Percentiles rank a stretch among this genome's conserved stretches.
These are phyloP conservation scores for Sporothrix pallida DNA, from an alignment of 2,329 filamentous ascomycete species.

Conservation along the genomic window DNA sequence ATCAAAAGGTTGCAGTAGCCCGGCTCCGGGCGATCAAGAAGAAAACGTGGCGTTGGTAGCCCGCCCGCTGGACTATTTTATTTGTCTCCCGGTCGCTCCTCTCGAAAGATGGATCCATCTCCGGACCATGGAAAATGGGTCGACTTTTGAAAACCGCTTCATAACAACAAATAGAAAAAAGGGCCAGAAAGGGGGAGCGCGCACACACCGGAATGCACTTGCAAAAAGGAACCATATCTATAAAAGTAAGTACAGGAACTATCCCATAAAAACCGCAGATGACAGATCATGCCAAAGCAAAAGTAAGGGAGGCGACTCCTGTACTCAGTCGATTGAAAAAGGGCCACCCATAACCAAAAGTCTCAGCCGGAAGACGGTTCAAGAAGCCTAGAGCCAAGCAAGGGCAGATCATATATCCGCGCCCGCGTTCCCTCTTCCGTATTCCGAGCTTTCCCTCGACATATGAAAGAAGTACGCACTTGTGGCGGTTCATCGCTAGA, in stretches of 20 bases:
- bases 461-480: background rate
- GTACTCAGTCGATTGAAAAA: background rate
- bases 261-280: background rate
- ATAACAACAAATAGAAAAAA: background rate
- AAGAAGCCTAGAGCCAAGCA: conserved; percentile 9
- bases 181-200: background rate
- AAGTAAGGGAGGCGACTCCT: background rate
- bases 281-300: background rate
- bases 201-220: background rate
- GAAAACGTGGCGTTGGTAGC: background rate
- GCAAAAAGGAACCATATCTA: background rate
- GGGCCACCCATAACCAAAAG: background rate
- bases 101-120: background rate
- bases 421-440: conserved; percentile 4
- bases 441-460: background rate
- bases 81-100: background rate
- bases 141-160: background rate
- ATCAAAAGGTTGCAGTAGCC: background rate
- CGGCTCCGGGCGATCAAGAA: background rate
- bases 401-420: conserved; percentile 5
- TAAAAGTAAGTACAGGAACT: background rate
- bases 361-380: background rate
- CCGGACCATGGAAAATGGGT: background rate
- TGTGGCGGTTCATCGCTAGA: background rate
- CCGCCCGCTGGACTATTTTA: background rate